These are phyloP conservation scores for Blastomyces parvus DNA, from an alignment of 2,329 filamentous ascomycete genomes.

Conservation along the genomic window DNA sequence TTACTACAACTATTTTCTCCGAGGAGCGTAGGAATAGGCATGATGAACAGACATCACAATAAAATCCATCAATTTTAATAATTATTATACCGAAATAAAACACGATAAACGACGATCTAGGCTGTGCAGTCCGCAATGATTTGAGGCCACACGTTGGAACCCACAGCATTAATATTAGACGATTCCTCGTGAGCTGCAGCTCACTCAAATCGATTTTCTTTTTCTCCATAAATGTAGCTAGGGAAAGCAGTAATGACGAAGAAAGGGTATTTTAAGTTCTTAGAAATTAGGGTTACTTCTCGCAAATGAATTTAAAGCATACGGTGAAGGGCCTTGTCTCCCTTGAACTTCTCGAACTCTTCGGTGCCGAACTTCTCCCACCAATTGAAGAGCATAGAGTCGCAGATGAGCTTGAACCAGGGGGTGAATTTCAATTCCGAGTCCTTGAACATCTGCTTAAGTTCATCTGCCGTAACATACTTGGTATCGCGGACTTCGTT, in stretches of 20 bases:
- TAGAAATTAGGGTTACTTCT: constrained; percentile 16
- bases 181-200: not conserved
- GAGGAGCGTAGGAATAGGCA: not conserved
- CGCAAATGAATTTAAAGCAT: constrained; percentile 44
- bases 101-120: not conserved
- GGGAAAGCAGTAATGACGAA: not conserved
- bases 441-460: constrained; percentile 79
- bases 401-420: constrained; percentile 98
- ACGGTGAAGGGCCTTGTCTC: constrained; percentile 77
- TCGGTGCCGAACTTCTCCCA: constrained; percentile 71
- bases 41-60: not conserved
- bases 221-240: not conserved
- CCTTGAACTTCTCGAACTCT: constrained; percentile 73
- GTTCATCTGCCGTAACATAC: constrained; percentile 72
- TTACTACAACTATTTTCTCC: not conserved
- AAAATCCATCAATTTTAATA: not conserved
- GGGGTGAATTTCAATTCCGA: constrained; percentile 79
- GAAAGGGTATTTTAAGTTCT: not conserved
- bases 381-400: constrained; percentile 97
- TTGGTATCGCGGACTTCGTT: constrained; percentile 83
- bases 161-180: not conserved
- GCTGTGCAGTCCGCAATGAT: not conserved
- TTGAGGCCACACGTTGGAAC: not conserved
- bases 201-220: not conserved
- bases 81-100: not conserved